Evolutionary conservation across 371 early-diverging fungal genomes (phyloP), one percentile per base, ranked within the genome.

Genomic region (Rhizomucor pusillus): DNA sequence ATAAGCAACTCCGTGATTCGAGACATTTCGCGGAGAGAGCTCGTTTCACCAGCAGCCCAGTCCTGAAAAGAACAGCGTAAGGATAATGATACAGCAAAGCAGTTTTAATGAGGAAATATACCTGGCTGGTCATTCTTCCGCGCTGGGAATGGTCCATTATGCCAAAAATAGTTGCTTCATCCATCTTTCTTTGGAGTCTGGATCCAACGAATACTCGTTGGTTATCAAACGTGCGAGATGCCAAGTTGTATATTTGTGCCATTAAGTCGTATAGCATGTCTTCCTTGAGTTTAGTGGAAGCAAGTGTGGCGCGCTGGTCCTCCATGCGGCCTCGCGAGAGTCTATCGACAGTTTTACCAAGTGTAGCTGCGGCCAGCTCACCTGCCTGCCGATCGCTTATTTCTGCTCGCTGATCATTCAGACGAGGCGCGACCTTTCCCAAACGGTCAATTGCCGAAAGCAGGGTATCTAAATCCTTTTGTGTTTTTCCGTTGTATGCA

Each of bases 361-460:
- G 46, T 0, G 65, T 66, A 6, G 68, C 66, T 23, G 66, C 63
- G 36, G 67, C 68, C 40, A 75, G 18, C 50, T 60, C 60, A n/a
- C 63, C 54, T 1, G 72, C 67, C 29, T 79, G 72, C n/a, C 65
- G 59, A 7, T 75, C 66, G 5, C 67, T 66, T 53, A 81, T 54
- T 9, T 64, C 61, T 0, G 71, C 79, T 2, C 81, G 64, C 47
- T 83, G 84, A 50, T 83, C 63, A 22, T 78, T 75, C 34, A 83
- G 33, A 7, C 71, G 65, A 0, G 83, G 83, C 0, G 76, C 73
- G 6, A 75, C 67, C 19, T 57, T 47, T 3, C 75, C 66, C 1
- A 82, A 54, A 20, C 71, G 60, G 35, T 82, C 78, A 20, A 82
- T 71, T 13, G 83, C 78, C n/a, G 68, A 56, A 47, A 82, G 60